phyloP scores from a whole-genome alignment of 306 rosid genomes.

The Acmispon strigosus region DNA sequence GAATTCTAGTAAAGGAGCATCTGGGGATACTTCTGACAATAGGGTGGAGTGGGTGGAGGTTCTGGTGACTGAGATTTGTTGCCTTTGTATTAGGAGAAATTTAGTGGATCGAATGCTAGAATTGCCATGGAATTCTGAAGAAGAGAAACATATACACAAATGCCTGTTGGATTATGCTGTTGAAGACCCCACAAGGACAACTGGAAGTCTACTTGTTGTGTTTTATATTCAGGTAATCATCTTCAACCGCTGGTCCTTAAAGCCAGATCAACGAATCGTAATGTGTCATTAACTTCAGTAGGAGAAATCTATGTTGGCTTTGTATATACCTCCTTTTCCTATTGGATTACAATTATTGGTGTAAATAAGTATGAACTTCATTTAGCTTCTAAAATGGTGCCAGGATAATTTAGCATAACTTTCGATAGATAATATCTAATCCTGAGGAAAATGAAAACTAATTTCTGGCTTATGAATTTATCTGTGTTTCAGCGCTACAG shows the following conservation, averaged over 20 bases:
- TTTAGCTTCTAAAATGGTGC: slow-evolving; percentile 7
- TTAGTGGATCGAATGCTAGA: slow-evolving; percentile 86
- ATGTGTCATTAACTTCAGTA: background rate
- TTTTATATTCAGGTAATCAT: slow-evolving; percentile 82
- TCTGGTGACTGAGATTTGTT: slow-evolving; percentile 87
- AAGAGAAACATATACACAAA: slow-evolving; percentile 84
- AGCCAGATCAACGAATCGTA: background rate
- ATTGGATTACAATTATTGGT: background rate
- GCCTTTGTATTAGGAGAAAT: slow-evolving; percentile 86
- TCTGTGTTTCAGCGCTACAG: slow-evolving; percentile 68
- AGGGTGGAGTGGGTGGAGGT: slow-evolving; percentile 81
- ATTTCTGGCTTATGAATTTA: slow-evolving; percentile 17
- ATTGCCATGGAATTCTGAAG: slow-evolving; percentile 91
- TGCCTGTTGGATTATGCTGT: slow-evolving; percentile 72
- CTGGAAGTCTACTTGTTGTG: slow-evolving; percentile 88
- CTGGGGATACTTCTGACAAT: slow-evolving; percentile 34
- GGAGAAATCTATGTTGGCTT: background rate
- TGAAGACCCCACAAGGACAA: slow-evolving; percentile 55
- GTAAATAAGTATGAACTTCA: background rate
- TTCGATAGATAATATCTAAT: background rate
- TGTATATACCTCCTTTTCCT: slow-evolving; percentile 8
- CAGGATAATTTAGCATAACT: background rate
- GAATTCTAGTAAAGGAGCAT: slow-evolving; percentile 38
- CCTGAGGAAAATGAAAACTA: background rate
- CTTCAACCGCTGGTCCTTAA: background rate